Conservation (phyloP, 2,329 filamentous ascomycete species). For the Pseudomassariella vexata region DNA sequence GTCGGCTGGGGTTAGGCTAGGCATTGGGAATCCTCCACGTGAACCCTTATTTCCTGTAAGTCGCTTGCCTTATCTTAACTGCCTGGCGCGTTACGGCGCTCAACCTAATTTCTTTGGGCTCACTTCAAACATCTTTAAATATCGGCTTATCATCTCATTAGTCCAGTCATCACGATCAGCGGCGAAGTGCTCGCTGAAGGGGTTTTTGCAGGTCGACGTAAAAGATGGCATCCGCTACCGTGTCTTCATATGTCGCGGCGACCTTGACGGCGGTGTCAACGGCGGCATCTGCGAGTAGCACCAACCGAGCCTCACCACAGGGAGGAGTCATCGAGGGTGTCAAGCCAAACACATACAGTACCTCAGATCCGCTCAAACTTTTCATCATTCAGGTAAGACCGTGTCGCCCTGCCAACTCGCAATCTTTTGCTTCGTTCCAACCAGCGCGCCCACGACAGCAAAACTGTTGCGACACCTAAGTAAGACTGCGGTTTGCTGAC, state of each 20-base stretch:
- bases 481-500: neutral
- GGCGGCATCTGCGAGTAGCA: constrained; percentile 21
- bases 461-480: neutral
- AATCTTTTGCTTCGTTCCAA: too few species aligned
- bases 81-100: too few species aligned
- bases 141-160: too few species aligned
- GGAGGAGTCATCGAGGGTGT: constrained; percentile 65
- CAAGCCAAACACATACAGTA: constrained; percentile 62
- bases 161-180: too few species aligned
- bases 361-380: constrained; percentile 66
- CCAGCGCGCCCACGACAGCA: neutral
- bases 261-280: constrained; percentile 19
- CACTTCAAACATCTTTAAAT: too few species aligned
- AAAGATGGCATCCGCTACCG: constrained; percentile 10
- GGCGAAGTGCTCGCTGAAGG: too few species aligned
- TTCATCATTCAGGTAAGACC: constrained; percentile 67
- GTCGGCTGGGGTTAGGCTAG: too few species aligned
- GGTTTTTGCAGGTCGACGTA: too few species aligned
- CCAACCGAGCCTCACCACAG: constrained; percentile 29
- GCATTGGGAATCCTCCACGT: too few species aligned
- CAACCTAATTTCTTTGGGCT: too few species aligned
- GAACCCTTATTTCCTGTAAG: too few species aligned
- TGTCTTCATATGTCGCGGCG: constrained; percentile 14
- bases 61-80: too few species aligned
- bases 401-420: neutral